Evolutionary conservation across 2,329 filamentous ascomycete genomes (phyloP).

Genomic region (Fusarium camptoceras): DNA sequence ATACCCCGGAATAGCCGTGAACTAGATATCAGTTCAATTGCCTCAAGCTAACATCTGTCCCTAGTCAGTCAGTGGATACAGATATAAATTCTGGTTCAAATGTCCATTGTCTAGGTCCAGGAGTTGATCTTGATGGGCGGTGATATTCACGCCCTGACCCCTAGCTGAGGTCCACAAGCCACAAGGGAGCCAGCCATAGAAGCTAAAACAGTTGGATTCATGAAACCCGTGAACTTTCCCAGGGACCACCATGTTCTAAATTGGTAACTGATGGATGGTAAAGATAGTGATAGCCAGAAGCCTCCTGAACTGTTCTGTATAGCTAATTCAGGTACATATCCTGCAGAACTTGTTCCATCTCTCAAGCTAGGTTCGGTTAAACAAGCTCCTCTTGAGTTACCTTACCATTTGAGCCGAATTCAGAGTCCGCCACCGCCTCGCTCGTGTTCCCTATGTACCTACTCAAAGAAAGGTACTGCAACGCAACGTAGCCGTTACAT

Average conservation of each 20-base stretch:
- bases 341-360: background rate
- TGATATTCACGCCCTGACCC: constrained; percentile 34
- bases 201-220: constrained; percentile 42
- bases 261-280: background rate
- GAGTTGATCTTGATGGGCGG: constrained; percentile 25
- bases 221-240: constrained; percentile 27
- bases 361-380: constrained; percentile 12
- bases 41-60: background rate
- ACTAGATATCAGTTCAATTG: background rate
- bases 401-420: constrained; percentile 45
- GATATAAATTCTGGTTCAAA: constrained; percentile 11
- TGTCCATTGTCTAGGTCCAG: constrained; percentile 29
- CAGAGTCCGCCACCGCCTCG: constrained; percentile 44
- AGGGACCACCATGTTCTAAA: background rate
- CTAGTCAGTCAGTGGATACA: constrained; percentile 20
- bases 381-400: constrained; percentile 17
- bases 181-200: constrained; percentile 39
- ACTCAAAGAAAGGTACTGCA: background rate
- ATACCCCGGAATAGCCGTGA: constrained; percentile 5
- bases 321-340: background rate
- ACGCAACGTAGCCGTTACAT: background rate
- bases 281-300: background rate
- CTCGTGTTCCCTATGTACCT: constrained; percentile 39
- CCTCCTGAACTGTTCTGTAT: background rate
- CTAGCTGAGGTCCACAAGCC: constrained; percentile 33